phyloP scores from a whole-genome alignment of 306 rosid species.

The Cercis canadensis region DNA sequence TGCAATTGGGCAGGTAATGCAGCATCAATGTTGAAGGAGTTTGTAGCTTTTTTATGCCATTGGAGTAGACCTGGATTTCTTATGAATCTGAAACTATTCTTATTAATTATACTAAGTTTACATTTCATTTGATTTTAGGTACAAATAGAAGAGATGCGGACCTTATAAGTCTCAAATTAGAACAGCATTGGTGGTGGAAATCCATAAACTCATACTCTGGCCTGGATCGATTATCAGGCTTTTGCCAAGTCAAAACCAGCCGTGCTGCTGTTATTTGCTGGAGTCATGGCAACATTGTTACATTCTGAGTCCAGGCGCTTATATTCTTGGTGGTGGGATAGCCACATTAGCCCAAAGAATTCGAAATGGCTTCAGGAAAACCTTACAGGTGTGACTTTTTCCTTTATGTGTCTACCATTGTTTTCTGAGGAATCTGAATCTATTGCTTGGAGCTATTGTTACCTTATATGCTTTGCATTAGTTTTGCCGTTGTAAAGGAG shows the following conservation, averaged over 20 bases:
- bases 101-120: neutral
- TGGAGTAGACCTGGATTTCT: constrained; percentile 22
- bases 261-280: constrained; percentile 63
- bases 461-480: constrained; percentile 14
- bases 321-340: constrained; percentile 99
- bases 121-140: constrained; percentile 44
- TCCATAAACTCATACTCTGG: constrained; percentile 55
- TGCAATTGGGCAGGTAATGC: constrained; percentile 43
- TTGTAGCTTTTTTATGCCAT: constrained; percentile 32
- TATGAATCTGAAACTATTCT: constrained; percentile 19
- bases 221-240: constrained; percentile 65
- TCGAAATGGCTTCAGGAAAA: constrained; percentile 99
- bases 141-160: constrained; percentile 32
- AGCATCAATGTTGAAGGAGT: neutral
- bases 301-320: constrained; percentile 90
- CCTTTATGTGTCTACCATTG: constrained; percentile 1
- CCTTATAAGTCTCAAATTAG: constrained; percentile 34
- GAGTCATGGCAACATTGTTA: constrained; percentile 75
- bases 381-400: constrained; percentile 71
- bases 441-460: constrained; percentile 13
- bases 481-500: constrained; percentile 14
- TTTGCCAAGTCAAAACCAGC: constrained; percentile 64
- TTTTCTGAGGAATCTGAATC: constrained; percentile 18
- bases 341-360: constrained; percentile 93
- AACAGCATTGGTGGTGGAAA: constrained; percentile 34